Evolutionary conservation across 176 grass and related monocot species (phyloP).

Genomic region (Chrysopogon serrulatus): DNA sequence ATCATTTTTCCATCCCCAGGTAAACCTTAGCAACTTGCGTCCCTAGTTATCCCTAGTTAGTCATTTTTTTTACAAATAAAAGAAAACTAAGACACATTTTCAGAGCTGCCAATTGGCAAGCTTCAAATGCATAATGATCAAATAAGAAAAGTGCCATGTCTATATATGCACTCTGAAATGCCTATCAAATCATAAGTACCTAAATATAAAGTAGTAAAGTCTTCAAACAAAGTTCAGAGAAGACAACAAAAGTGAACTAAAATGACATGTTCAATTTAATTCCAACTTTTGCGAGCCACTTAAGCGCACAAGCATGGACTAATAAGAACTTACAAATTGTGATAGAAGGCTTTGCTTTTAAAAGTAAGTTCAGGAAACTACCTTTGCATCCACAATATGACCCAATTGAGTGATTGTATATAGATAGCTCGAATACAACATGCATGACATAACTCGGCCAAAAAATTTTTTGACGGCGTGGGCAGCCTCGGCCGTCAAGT

Average conservation of each 20-base stretch:
- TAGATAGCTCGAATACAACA: slow-evolving; percentile 21
- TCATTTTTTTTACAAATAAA: background rate
- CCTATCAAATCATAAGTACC: background rate
- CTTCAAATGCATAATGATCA: background rate
- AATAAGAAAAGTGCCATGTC: background rate
- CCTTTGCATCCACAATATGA: slow-evolving; percentile 2
- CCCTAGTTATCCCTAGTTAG: background rate
- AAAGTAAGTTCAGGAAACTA: slow-evolving; percentile 1
- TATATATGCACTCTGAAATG: background rate
- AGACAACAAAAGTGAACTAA: background rate
- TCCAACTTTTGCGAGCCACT: background rate
- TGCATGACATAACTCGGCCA: background rate
- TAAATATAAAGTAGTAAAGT: background rate
- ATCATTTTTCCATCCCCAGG: background rate
- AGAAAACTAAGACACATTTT: background rate
- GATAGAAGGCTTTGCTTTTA: background rate
- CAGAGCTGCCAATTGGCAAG: background rate
- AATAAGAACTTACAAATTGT: slow-evolving; percentile 2
- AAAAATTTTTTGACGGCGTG: too few species aligned
- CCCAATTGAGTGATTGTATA: slow-evolving; percentile 29
- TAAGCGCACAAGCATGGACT: background rate
- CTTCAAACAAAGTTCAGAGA: background rate
- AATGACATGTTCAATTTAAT: background rate
- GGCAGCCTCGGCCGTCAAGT: too few species aligned
- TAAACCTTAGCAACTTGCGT: background rate